These are phyloP conservation scores for Schizopora paradoxa DNA, from an alignment of 1,284 basidiomycete genomes.

Conservation along the genomic window DNA sequence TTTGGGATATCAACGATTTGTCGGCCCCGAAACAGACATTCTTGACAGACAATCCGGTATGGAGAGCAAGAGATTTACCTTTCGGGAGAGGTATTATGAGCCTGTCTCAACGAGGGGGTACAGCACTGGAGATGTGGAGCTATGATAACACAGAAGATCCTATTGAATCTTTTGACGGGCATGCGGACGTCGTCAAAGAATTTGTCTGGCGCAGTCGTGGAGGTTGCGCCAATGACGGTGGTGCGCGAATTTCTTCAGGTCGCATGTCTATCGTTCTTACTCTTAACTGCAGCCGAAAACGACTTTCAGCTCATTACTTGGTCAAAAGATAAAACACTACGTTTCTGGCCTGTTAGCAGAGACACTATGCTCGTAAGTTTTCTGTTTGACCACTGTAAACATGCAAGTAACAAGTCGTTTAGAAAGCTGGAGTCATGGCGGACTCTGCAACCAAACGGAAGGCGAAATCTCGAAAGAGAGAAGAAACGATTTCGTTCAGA, in stretches of 20 bases:
- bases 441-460: background rate
- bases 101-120: constrained; percentile 86
- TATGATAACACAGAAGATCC: constrained; percentile 45
- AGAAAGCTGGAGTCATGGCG: constrained; percentile 23
- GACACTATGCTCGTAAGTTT: constrained; percentile 59
- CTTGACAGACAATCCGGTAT: constrained; percentile 83
- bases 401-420: background rate
- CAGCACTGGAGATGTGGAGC: constrained; percentile 81
- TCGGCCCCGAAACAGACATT: constrained; percentile 51
- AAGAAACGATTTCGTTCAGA: constrained; percentile 41
- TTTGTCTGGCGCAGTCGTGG: constrained; percentile 87
- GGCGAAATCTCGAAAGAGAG: constrained; percentile 15
- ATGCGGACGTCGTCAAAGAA: constrained; percentile 93
- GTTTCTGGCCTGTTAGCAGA: constrained; percentile 84
- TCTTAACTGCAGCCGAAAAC: constrained; percentile 42
- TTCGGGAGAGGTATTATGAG: constrained; percentile 90
- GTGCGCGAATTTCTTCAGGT: constrained; percentile 44
- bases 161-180: constrained; percentile 81
- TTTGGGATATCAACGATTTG: constrained; percentile 56
- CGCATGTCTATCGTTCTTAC: constrained; percentile 25
- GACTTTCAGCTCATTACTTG: constrained; percentile 95
- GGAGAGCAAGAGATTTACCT: constrained; percentile 89
- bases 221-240: constrained; percentile 36
- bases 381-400: background rate
- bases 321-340: constrained; percentile 90